These are phyloP conservation scores for Aspergillus terreus DNA, from an alignment of 2,329 filamentous ascomycete genomes.

Conservation along the genomic window DNA sequence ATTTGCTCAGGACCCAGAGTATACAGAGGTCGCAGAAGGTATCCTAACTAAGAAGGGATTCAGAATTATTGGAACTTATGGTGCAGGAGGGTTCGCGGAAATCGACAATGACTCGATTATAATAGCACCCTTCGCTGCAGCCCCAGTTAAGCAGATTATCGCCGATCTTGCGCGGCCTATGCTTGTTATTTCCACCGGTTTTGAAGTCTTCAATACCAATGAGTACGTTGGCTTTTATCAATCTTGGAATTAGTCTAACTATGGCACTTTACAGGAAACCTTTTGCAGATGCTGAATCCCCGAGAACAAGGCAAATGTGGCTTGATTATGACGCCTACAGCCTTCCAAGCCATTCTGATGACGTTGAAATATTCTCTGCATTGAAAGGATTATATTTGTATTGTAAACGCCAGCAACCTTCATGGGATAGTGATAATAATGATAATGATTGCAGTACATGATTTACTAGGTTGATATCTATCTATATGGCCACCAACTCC, in stretches of 20 bases:
- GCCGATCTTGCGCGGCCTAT: not conserved
- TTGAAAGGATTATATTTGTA: constrained; percentile 1
- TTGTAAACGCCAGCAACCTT: not conserved
- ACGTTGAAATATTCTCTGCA: constrained; percentile 1
- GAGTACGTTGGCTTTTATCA: constrained; percentile 1
- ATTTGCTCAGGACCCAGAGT: constrained; percentile 2
- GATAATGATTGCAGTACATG: too few species aligned
- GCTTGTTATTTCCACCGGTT: constrained; percentile 1
- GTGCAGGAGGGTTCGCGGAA: constrained; percentile 1
- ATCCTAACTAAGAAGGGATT: constrained; percentile 1
- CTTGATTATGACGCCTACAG: not conserved
- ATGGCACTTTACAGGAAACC: not conserved
- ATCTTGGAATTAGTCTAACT: not conserved
- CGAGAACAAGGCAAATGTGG: constrained; percentile 2
- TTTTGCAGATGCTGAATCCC: constrained; percentile 1
- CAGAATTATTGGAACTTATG: not conserved
- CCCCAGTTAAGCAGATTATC: constrained; percentile 1
- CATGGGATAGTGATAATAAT: too few species aligned
- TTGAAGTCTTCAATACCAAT: constrained; percentile 1
- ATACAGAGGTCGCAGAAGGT: not conserved
- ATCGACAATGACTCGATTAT: not conserved
- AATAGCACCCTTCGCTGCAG: not conserved
- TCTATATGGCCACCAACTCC: not conserved
- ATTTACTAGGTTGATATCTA: too few species aligned
- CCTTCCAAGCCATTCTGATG: constrained; percentile 2